Conservation (phyloP, 2,329 filamentous ascomycete species). For the Phaeosphaeria sp. region DNA sequence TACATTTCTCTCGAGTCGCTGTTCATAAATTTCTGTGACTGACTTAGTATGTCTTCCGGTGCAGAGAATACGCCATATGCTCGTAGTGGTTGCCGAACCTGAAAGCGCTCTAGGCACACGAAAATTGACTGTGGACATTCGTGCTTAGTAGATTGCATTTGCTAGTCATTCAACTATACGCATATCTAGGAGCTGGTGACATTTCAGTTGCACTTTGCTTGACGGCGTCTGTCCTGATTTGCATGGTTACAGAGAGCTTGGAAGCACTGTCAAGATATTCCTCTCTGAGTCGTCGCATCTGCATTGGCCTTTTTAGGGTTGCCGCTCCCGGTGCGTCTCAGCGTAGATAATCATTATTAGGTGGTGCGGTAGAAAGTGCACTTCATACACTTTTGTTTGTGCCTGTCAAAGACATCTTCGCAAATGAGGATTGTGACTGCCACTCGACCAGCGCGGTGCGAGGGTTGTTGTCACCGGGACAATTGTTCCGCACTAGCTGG, state of each 20-base stretch:
- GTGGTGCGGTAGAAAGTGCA: slow-evolving; percentile 23
- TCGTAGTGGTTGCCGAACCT: slow-evolving; percentile 38
- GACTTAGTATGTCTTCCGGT: slow-evolving; percentile 23
- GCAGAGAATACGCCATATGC: slow-evolving; percentile 38
- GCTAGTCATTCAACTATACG: not conserved
- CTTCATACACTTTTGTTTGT: slow-evolving; percentile 16
- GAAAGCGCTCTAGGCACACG: slow-evolving; percentile 41
- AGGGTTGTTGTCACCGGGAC: not conserved
- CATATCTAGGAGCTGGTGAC: slow-evolving; percentile 10
- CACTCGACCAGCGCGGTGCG: not conserved
- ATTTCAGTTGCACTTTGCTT: slow-evolving; percentile 35
- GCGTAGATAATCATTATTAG: slow-evolving; percentile 27
- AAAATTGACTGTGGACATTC: slow-evolving; percentile 45
- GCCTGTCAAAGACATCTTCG: slow-evolving; percentile 8
- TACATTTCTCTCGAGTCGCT: slow-evolving; percentile 29
- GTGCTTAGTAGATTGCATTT: slow-evolving; percentile 32
- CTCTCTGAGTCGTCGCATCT: slow-evolving; percentile 26
- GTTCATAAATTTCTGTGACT: slow-evolving; percentile 25
- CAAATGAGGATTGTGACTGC: not conserved
- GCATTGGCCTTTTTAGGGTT: slow-evolving; percentile 20
- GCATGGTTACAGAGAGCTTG: slow-evolving; percentile 22
- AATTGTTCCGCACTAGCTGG: slow-evolving; percentile 1
- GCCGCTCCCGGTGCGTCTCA: slow-evolving; percentile 47
- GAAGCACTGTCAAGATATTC: slow-evolving; percentile 33
- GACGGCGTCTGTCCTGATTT: slow-evolving; percentile 38